Conservation (phyloP, 2,329 filamentous ascomycete genomes). For the Pseudopyricularia javanii region DNA sequence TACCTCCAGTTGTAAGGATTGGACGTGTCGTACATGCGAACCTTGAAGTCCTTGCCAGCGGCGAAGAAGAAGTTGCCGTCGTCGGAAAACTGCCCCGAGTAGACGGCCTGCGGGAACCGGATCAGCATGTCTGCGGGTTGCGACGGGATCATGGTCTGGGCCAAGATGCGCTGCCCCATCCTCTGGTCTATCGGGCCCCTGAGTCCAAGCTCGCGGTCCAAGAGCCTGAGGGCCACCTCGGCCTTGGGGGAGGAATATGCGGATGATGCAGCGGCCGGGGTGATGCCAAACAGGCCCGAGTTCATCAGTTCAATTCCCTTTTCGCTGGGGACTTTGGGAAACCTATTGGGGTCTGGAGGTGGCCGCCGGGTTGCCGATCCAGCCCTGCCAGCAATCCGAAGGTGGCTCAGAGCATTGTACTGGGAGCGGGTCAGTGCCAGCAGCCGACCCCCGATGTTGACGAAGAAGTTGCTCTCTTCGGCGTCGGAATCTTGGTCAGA, state of each 20-base stretch:
- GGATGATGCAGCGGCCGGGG: slow-evolving; percentile 33
- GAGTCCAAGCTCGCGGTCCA: slow-evolving; percentile 74
- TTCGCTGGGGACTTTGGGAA: slow-evolving; percentile 76
- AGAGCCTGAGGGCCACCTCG: slow-evolving; percentile 54
- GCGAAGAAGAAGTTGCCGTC: slow-evolving; percentile 97
- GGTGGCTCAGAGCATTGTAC: slow-evolving; percentile 9
- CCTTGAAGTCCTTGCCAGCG: slow-evolving; percentile 82
- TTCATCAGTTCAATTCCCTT: slow-evolving; percentile 69
- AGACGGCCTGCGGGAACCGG: slow-evolving; percentile 75
- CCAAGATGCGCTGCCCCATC: slow-evolving; percentile 52
- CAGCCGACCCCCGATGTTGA: slow-evolving; percentile 3
- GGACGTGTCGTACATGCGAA: slow-evolving; percentile 94
- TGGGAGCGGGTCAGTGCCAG: slow-evolving; percentile 10
- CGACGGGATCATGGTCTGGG: slow-evolving; percentile 63
- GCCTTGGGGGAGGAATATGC: slow-evolving; percentile 25
- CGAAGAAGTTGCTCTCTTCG: slow-evolving; percentile 8
- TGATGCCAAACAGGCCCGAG: slow-evolving; percentile 66
- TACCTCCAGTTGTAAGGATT: slow-evolving; percentile 94
- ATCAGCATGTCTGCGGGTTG: slow-evolving; percentile 75
- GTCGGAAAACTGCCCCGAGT: slow-evolving; percentile 91
- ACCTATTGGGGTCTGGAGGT: slow-evolving; percentile 40
- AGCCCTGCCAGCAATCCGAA: slow-evolving; percentile 14
- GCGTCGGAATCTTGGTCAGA: slow-evolving; percentile 5
- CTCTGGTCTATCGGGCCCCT: slow-evolving; percentile 45
- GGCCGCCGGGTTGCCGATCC: slow-evolving; percentile 28